phyloP scores from a whole-genome alignment of 257 asterid genomes.

The Solanum clarkiae region DNA sequence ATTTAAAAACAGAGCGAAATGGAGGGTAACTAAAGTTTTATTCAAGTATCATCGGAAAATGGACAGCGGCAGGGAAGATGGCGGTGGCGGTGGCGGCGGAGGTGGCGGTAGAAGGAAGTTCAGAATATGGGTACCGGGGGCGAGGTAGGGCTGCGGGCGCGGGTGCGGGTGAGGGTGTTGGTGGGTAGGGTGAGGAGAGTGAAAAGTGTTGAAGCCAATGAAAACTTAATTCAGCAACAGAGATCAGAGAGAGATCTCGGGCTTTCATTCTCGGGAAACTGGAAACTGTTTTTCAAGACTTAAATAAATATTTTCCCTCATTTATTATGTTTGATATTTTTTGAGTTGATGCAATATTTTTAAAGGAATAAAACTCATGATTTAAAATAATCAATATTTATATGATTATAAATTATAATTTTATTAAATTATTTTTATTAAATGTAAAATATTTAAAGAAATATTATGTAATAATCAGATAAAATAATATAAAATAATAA shows the following conservation, averaged over 20 bases:
- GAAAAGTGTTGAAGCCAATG: not conserved
- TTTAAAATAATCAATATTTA: no score
- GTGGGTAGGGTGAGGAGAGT: not conserved
- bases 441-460: no score
- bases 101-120: not conserved
- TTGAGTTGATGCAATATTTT: no score
- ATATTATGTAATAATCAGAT: no score
- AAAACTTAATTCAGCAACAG: not conserved
- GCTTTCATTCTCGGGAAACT: not conserved
- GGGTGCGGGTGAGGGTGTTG: not conserved
- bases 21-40: not conserved
- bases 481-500: no score
- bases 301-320: no score
- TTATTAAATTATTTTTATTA: no score
- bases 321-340: no score
- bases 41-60: not conserved
- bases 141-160: not conserved
- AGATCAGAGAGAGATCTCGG: not conserved
- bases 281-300: not conserved
- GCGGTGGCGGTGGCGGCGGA: not conserved
- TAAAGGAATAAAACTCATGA: no score
- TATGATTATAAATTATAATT: no score
- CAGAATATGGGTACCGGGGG: not conserved
- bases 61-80: not conserved
- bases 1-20: not conserved